Evolutionary conservation across 2,329 filamentous ascomycete genomes (phyloP).

Genomic region (Botrytis paeoniae): DNA sequence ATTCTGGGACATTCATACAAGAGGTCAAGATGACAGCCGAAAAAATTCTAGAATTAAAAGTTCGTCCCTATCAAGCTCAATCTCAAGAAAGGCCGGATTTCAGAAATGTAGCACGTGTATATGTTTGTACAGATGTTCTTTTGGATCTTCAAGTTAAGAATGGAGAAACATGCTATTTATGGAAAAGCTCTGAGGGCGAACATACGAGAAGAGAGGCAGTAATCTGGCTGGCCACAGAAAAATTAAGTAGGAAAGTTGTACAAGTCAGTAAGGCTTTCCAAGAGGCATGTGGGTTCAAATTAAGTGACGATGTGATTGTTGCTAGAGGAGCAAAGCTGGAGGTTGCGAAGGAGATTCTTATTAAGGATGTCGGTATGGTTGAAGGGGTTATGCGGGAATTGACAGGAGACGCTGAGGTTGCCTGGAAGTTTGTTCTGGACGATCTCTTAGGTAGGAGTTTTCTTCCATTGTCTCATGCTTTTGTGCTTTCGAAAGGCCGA

Average conservation of each 20-base stretch:
- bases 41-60: conserved; percentile 38
- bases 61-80: conserved; percentile 33
- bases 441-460: conserved; percentile 40
- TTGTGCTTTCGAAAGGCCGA: neutral
- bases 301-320: conserved; percentile 67
- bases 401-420: conserved; percentile 38
- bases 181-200: conserved; percentile 38
- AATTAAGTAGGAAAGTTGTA: conserved; percentile 64
- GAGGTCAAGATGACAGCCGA: conserved; percentile 6
- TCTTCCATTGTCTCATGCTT: neutral
- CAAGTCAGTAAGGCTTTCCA: conserved; percentile 73
- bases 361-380: conserved; percentile 54
- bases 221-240: conserved; percentile 59
- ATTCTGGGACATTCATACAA: neutral
- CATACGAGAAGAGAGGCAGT: conserved; percentile 45
- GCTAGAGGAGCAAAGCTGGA: conserved; percentile 50
- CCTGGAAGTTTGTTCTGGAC: conserved; percentile 50
- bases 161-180: conserved; percentile 58
- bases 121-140: conserved; percentile 44
- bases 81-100: conserved; percentile 36
- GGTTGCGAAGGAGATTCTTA: conserved; percentile 55
- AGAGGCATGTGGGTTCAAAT: conserved; percentile 67
- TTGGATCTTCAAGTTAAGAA: conserved; percentile 52
- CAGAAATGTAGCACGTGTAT: conserved; percentile 37
- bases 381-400: conserved; percentile 36